Conservation (phyloP, 2,329 filamentous ascomycete genomes). For the Harringtonia aguacate region DNA sequence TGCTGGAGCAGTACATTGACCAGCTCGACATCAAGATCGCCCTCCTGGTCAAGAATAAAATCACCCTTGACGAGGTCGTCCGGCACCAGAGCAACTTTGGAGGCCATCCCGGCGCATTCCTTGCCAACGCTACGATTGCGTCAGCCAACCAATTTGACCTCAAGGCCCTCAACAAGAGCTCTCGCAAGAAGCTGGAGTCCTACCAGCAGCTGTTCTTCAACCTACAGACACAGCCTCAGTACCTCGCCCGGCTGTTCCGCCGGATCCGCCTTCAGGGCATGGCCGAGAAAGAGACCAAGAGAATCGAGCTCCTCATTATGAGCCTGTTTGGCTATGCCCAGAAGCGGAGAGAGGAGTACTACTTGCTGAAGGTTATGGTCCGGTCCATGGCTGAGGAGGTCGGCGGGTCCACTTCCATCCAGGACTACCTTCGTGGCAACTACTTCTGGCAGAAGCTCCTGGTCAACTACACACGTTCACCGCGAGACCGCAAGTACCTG, state of each 20-base stretch:
- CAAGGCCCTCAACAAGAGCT: slow-evolving; percentile 95
- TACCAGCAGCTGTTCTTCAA: slow-evolving; percentile 98
- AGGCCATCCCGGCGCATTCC: slow-evolving; percentile 64
- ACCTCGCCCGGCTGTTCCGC: slow-evolving; percentile 80
- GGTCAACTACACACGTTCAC: slow-evolving; percentile 78
- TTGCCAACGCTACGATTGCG: slow-evolving; percentile 80
- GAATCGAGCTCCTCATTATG: slow-evolving; percentile 90
- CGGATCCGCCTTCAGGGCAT: slow-evolving; percentile 73
- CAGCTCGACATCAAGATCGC: slow-evolving; percentile 99
- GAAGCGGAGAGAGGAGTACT: slow-evolving; percentile 94
- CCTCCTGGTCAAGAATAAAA: slow-evolving; percentile 97
- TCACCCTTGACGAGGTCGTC: slow-evolving; percentile 94
- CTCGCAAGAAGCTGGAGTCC: slow-evolving; percentile 85
- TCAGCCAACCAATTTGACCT: slow-evolving; percentile 91
- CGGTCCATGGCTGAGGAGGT: slow-evolving; percentile 80
- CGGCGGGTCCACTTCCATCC: slow-evolving; percentile 57
- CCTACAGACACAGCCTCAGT: slow-evolving; percentile 91
- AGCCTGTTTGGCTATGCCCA: slow-evolving; percentile 94
- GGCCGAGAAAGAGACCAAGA: slow-evolving; percentile 83
- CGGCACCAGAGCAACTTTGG: slow-evolving; percentile 95
- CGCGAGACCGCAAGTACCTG: slow-evolving; percentile 84
- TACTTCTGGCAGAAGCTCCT: slow-evolving; percentile 91
- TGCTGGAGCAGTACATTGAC: slow-evolving; percentile 95
- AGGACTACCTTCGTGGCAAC: slow-evolving; percentile 81
- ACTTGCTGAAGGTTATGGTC: slow-evolving; percentile 78